Base-by-base conservation (phyloP, 805 yeast species). In the Peterozyma xylosa region DNA sequence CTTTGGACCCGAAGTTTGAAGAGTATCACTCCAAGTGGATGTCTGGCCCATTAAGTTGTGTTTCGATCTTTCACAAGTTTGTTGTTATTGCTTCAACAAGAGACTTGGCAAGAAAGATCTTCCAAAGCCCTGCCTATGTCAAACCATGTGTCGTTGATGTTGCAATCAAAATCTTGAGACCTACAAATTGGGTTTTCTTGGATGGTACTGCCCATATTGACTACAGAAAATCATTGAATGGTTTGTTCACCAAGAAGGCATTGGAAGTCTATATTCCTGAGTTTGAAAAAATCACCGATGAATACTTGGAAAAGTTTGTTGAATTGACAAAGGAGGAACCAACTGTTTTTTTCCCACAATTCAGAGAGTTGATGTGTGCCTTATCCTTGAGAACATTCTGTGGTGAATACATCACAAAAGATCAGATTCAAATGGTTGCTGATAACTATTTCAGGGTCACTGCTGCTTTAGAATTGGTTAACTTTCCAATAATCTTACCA, bases 61-160 rank as follows among this genome's bases (percentile, higher is more conserved):
- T 93, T 39, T 90, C 97, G 2, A 93, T 93, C 49, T 93, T 93
- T 75, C 99, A 93, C 72, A 93, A 93, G 68, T 91, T 91, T 58
- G 99, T 93, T 36, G 95, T 93, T 41, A 87, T 91, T 63, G 96
- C 96, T 7, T 81, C 93, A 11, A 73, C 82, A 27, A 80, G 96
- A 59, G 96, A 89, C 54, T 70, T 90, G 48, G 85, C 96, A 30
- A 79, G 97, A 62, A 90, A 90, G 57, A 79, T 89, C 48, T 73
- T 91, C 55, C 82, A 78, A 58, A 80, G 95, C 15, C 95, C 96
- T 35, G 74, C 78, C 39, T 93, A 74, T 58, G 97, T 89, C 49
- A 89, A 89, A 64, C 99, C 99, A 5, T 93, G 99, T 69, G 96
- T 93, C 48, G 99, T 93, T 51, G 99, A 93, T 61, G 98, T 89